A percentile compares a stretch with the other conserved stretches of the same genome.
Evolutionary conservation across 768 basidiomycete genomes (phyloP).

Genomic region (Lactarius vividus): DNA sequence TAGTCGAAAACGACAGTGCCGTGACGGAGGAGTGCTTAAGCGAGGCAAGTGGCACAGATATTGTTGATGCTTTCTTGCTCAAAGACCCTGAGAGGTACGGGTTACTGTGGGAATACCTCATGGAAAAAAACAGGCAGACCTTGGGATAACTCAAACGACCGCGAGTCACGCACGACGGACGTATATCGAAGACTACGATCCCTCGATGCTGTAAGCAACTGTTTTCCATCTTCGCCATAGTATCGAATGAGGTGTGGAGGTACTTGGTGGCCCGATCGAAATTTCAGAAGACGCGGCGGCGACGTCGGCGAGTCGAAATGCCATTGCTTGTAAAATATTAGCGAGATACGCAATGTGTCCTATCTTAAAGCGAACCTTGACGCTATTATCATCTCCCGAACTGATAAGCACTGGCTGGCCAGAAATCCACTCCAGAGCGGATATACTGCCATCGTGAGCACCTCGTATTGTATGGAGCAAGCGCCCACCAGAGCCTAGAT

Average conservation of each 20-base stretch:
- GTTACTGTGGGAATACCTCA: background rate
- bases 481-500: constrained; percentile 77
- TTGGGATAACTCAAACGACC: constrained; percentile 94
- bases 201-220: constrained; percentile 81
- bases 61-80: constrained; percentile 69
- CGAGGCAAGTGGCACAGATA: constrained; percentile 75
- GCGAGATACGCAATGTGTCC: background rate
- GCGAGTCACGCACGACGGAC: constrained; percentile 90
- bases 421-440: constrained; percentile 85
- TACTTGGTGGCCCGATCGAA: constrained; percentile 85
- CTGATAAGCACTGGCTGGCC: constrained; percentile 90
- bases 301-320: constrained; percentile 88
- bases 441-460: constrained; percentile 85
- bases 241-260: constrained; percentile 92
- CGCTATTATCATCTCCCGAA: constrained; percentile 90
- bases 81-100: constrained; percentile 65
- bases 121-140: constrained; percentile 43
- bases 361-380: constrained; percentile 60
- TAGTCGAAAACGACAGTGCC: constrained; percentile 71
- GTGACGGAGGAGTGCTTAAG: constrained; percentile 84
- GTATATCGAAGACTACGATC: constrained; percentile 89
- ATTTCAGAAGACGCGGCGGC: constrained; percentile 85
- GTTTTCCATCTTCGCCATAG: constrained; percentile 97
- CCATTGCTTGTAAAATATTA: constrained; percentile 75
- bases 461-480: constrained; percentile 82